A percentile compares a stretch with the other conserved stretches of the same genome.
Evolutionary conservation across 2,329 filamentous ascomycete genomes (phyloP).

Genomic region (Aspergillus tubingensis): DNA sequence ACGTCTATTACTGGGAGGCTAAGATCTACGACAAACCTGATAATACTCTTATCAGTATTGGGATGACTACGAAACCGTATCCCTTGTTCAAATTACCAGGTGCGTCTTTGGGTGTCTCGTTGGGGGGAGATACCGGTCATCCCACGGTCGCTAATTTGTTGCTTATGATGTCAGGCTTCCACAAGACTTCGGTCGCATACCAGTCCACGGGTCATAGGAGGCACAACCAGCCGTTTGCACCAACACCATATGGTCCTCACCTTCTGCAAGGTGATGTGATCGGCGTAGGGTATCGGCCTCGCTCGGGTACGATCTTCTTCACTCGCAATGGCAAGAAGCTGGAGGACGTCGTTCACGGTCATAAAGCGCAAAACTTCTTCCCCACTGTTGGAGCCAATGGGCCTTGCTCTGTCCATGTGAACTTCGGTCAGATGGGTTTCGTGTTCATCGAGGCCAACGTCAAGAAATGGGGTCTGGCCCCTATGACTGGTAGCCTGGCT

Average conservation of each 20-base stretch:
- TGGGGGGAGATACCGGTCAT: not conserved
- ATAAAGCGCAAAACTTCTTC: conserved; percentile 96
- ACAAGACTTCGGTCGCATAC: conserved; percentile 91
- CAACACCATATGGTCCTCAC: conserved; percentile 76
- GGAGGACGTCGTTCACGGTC: conserved; percentile 87
- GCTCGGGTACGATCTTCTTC: conserved; percentile 95
- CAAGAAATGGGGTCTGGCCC: conserved; percentile 98
- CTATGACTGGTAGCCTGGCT: conserved; percentile 91
- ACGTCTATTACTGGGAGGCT: conserved; percentile 99
- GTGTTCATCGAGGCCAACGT: conserved; percentile 99
- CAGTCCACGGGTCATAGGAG: conserved; percentile 82
- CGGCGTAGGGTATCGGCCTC: conserved; percentile 89
- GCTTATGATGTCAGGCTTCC: conserved; percentile 63
- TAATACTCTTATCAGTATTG: conserved; percentile 80
- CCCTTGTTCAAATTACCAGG: conserved; percentile 91
- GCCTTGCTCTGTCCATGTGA: conserved; percentile 89
- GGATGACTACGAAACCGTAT: conserved; percentile 95
- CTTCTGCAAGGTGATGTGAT: conserved; percentile 94
- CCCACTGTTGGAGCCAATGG: conserved; percentile 96
- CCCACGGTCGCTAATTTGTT: conserved; percentile 16
- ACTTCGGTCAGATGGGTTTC: conserved; percentile 96
- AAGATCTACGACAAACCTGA: conserved; percentile 99
- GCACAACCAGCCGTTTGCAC: conserved; percentile 87
- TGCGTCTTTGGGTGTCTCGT: conserved; percentile 48
- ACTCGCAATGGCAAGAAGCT: conserved; percentile 97